Evolutionary conservation across 352 stramenopile genomes (phyloP), one percentile per base, ranked within the genome.

Genomic region (Phytophthora multivora): DNA sequence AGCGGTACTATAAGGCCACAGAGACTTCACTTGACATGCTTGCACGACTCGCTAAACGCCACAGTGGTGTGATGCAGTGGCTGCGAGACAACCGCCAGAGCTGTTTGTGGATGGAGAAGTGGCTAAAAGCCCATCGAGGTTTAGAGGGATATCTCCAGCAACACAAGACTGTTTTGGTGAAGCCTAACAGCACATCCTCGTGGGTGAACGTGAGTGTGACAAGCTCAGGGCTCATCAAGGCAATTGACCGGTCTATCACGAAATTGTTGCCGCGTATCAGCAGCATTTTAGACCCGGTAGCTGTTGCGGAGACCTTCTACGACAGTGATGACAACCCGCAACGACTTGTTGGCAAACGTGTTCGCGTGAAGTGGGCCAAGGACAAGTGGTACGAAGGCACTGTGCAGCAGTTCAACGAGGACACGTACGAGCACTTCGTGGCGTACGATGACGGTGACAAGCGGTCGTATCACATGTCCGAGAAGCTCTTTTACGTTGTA

Each of bases 11-110:
- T 74, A 95, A 95, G 63, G 87, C 87, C 4, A 95, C 88, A 0
- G 86, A 95, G 47, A 85, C 83, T 13, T 91, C 86, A 10, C 81
- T 96, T 19, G 87, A 96, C 26, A 96, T 96, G 88, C 69, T 96
- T 12, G 84, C 81, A 13, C 77, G 88, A 0, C 69, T 96, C 16
- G 83, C 86, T 1, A 96, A 95, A 66, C 84, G 87, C 12, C 83
- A 92, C 31, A 63, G 57, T 10, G 80, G 69, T 16, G 85, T 94
- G 11, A 61, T 66, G 3, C 70, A 66, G 12, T 96, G 88, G 88
- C 54, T 96, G 12, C 71, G 74, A 15, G 71, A 88, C 6, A 86
- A 96, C 40, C 73, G 69, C 12, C 48, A 70, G 48, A 93, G 69
- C 50, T 93, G 82, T 36, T 41, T 72, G 30, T 96, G 88, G 88